Evolutionary conservation across 495 filamentous ascomycete genomes (phyloP).

Genomic region (Aspergillus asperescens): DNA sequence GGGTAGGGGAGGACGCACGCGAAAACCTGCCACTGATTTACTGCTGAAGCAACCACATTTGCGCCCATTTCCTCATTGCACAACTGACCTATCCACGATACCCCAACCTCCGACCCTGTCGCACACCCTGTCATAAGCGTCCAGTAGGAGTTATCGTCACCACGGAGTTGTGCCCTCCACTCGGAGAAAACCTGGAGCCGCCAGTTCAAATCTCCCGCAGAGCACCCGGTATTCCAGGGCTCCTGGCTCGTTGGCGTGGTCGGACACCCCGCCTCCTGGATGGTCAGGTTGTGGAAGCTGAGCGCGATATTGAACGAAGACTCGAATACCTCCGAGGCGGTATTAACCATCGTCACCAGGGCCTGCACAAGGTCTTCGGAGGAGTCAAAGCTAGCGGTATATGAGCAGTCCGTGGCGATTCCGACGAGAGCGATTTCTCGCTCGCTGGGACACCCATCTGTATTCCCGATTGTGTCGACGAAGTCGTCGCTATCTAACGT

Average conservation of each 20-base stretch:
- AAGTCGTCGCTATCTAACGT: constrained; percentile 1
- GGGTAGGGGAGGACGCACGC: constrained; percentile 37
- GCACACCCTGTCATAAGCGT: constrained; percentile 77
- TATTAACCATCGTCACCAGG: constrained; percentile 72
- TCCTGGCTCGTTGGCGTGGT: constrained; percentile 50
- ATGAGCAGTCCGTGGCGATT: constrained; percentile 87
- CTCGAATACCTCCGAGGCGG: constrained; percentile 77
- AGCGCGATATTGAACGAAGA: constrained; percentile 83
- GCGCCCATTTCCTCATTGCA: constrained; percentile 66
- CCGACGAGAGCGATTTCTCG: constrained; percentile 79
- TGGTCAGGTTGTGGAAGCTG: constrained; percentile 71
- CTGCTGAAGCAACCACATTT: constrained; percentile 76
- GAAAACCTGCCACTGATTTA: constrained; percentile 85
- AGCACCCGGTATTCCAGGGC: constrained; percentile 74
- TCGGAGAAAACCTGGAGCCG: constrained; percentile 73
- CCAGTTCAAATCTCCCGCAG: constrained; percentile 53
- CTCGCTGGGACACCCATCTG: constrained; percentile 69
- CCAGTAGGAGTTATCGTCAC: constrained; percentile 76
- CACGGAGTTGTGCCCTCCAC: constrained; percentile 65
- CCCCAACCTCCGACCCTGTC: constrained; percentile 70
- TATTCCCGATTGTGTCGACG: constrained; percentile 59
- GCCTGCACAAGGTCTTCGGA: constrained; percentile 54
- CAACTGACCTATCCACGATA: constrained; percentile 82
- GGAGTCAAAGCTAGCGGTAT: constrained; percentile 59
- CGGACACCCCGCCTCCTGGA: constrained; percentile 63